Base-by-base conservation (phyloP, 1,139 yeast genomes). In the Magnusiomyces suaveolens region DNA sequence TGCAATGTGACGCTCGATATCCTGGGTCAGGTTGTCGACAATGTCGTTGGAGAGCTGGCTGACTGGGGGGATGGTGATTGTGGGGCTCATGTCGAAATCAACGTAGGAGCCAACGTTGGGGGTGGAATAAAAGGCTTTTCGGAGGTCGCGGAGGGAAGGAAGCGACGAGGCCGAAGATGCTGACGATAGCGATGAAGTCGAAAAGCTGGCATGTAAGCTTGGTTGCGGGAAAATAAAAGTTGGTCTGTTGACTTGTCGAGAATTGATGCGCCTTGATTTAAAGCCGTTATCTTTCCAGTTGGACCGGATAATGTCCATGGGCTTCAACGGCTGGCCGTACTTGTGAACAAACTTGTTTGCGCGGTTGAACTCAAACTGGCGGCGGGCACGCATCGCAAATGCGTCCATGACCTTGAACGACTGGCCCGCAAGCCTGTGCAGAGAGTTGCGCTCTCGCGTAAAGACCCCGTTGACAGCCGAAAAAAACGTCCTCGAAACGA, bases 41-140 rank as follows among this genome's bases (percentile, higher is more conserved):
- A 59, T 50, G 59, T 66, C 51, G 26, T 62, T 64, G 18, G 65
- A 63, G 33, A 70, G 64, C 46, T 62, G 66, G 16, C 62, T 56
- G n/a, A 61, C 60, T 14, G 58, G 33, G 8, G 68, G 65, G 21
- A 68, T 51, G 3, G 64, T 56, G 48, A 69, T 57, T 21, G 63
- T 61, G 14, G 72, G 71, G 4, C 65, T 54, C 39, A 70, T 53
- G 47, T 63, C 71, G 58, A 70, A 70, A 51, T 70, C 74, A 16
- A 70, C 72, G 46, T 56, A 63, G 1, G 67, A 56, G n/a, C 58
- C 58, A 18, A 54, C 51, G 4, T 38, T 43, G 21, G 56, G 56
- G 18, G 53, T 51, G 12, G 55, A 10, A 21, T 47, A 53, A 26
- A 56, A 56, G 1, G 48, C 56, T 18, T 52, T 51, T 18, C 52